A percentile compares a stretch with the other conserved stretches of the same genome.
Conservation (phyloP, 1,284 basidiomycete species). For the Sporisorium scitamineum region DNA sequence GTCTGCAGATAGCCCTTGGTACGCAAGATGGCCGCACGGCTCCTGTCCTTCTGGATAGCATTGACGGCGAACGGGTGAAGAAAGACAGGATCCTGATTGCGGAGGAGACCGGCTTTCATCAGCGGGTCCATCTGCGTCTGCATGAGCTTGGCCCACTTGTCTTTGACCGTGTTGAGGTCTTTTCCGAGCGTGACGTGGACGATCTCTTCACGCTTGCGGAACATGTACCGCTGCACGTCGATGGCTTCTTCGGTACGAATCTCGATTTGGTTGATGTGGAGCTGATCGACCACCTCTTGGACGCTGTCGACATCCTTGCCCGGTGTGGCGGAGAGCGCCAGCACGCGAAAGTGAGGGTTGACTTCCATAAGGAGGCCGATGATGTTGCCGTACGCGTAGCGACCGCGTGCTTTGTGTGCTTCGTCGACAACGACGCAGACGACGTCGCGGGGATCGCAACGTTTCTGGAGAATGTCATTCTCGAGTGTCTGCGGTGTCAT, state of each 20-base stretch:
- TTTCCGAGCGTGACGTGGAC: conserved; percentile 59
- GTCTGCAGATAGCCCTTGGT: conserved; percentile 40
- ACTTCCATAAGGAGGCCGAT: conserved; percentile 90
- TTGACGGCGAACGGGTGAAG: conserved; percentile 61
- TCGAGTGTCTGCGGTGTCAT: conserved; percentile 97
- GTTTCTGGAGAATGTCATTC: conserved; percentile 83
- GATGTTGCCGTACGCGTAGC: conserved; percentile 91
- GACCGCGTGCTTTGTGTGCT: conserved; percentile 92
- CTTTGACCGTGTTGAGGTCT: conserved; percentile 59
- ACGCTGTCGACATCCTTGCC: conserved; percentile 87
- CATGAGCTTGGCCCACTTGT: conserved; percentile 69
- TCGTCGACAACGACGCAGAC: conserved; percentile 90
- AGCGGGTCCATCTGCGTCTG: conserved; percentile 54
- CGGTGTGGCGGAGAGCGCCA: conserved; percentile 95
- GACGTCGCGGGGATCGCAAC: conserved; percentile 82
- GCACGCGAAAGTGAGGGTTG: conserved; percentile 91
- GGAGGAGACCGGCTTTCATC: conserved; percentile 53
- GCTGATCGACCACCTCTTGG: conserved; percentile 88
- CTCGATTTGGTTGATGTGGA: conserved; percentile 97
- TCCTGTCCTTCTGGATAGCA: conserved; percentile 26
- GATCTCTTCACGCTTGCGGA: conserved; percentile 76
- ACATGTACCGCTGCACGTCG: conserved; percentile 87
- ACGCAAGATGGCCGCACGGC: conserved; percentile 26
- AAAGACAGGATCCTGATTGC: conserved; percentile 51
- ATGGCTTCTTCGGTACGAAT: conserved; percentile 91